Evolutionary conservation across 2,329 filamentous ascomycete genomes (phyloP).

Genomic region (Penicillium griseofulvum): DNA sequence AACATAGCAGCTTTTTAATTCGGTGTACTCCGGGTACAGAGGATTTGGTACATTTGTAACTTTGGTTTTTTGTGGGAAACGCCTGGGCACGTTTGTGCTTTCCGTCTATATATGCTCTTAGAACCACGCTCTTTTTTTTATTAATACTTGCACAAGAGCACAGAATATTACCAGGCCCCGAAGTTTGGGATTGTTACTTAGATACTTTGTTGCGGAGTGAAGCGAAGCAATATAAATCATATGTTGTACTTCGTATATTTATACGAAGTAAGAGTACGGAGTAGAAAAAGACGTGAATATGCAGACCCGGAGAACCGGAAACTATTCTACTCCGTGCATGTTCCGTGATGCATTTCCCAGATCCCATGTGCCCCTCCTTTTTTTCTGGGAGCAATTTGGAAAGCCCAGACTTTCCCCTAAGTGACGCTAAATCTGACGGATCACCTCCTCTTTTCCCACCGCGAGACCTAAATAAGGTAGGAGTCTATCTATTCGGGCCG

Average conservation of each 20-base stretch:
- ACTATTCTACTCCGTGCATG: constrained; percentile 1
- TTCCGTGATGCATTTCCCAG: constrained; percentile 9
- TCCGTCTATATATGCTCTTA: neutral
- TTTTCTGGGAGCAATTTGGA: neutral
- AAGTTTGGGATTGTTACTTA: neutral
- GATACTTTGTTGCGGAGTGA: no score
- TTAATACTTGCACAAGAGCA: neutral
- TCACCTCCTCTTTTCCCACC: constrained; percentile 17
- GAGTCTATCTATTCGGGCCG: neutral
- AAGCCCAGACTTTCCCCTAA: neutral
- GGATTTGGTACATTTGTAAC: neutral
- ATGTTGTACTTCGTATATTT: neutral
- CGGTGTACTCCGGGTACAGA: constrained; percentile 14
- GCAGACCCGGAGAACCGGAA: constrained; percentile 8
- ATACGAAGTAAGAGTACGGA: no score
- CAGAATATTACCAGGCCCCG: neutral
- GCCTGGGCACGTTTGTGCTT: neutral
- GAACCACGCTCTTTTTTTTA: neutral
- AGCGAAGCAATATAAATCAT: no score
- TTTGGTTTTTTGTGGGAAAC: neutral
- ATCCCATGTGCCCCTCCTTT: constrained; percentile 6
- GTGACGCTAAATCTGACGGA: constrained; percentile 17
- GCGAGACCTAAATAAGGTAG: constrained; percentile 10
- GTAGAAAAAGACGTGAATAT: neutral
- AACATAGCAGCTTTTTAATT: neutral